These are phyloP conservation scores for Litsea cubeba DNA, from an alignment of 164 flowering plant species.

Conservation along the genomic window DNA sequence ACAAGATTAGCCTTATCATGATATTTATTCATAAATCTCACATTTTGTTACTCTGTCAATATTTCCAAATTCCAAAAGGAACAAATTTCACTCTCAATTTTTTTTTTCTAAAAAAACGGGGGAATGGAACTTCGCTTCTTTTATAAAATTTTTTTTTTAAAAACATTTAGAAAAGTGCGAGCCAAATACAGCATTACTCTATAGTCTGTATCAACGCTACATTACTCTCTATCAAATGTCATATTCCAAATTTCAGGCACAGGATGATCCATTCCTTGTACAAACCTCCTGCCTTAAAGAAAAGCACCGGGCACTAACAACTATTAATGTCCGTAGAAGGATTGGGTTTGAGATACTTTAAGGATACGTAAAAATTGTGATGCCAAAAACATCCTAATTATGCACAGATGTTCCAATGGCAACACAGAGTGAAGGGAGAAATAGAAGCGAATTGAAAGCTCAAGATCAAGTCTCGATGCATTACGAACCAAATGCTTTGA, in stretches of 20 bases:
- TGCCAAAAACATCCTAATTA: not conserved
- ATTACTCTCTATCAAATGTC: too few relatives aligned
- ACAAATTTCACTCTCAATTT: too few relatives aligned
- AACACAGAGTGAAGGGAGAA: not conserved
- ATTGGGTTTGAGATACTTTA: not conserved
- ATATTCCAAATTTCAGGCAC: not conserved
- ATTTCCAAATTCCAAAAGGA: too few relatives aligned
- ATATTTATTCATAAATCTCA: too few relatives aligned
- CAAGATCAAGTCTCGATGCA: not conserved
- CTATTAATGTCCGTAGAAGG: not conserved
- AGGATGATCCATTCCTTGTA: not conserved
- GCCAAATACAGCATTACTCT: too few relatives aligned
- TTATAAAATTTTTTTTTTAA: too few relatives aligned
- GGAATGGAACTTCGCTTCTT: too few relatives aligned
- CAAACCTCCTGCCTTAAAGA: not conserved
- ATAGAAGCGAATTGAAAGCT: too few relatives aligned
- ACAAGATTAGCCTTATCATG: too few relatives aligned
- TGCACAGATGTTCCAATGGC: not conserved
- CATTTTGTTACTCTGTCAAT: too few relatives aligned
- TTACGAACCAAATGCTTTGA: not conserved
- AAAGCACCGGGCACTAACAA: not conserved
- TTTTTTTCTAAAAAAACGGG: too few relatives aligned
- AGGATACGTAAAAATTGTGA: not conserved
- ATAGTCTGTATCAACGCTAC: not conserved
- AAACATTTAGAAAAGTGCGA: too few relatives aligned